Conservation (phyloP, 768 basidiomycete species). For the Dentipellis sp. region DNA sequence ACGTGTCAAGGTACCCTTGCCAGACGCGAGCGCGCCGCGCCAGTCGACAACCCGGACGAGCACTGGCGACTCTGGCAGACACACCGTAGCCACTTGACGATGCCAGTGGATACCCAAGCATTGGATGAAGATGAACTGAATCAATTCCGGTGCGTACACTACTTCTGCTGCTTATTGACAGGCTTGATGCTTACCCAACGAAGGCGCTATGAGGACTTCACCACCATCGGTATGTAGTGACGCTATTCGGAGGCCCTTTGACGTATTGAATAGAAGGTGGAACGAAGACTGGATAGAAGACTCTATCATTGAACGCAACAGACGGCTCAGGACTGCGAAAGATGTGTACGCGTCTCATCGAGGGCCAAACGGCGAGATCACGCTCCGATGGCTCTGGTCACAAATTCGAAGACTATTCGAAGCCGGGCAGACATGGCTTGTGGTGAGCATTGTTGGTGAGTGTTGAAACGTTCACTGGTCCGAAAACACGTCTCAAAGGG, state of each 20-base stretch:
- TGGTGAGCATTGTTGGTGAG: constrained; percentile 85
- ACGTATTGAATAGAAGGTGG: not conserved
- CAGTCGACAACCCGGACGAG: no score
- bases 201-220: constrained; percentile 93
- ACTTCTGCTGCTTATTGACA: not conserved
- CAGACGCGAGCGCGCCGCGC: no score
- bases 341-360: constrained; percentile 32
- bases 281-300: constrained; percentile 92
- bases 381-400: constrained; percentile 50
- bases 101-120: constrained; percentile 25
- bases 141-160: constrained; percentile 44
- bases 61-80: no score
- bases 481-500: not conserved
- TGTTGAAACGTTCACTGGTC: constrained; percentile 5
- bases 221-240: constrained; percentile 69
- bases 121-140: constrained; percentile 62
- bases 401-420: constrained; percentile 50
- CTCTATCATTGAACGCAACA: constrained; percentile 78
- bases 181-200: not conserved
- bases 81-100: not conserved
- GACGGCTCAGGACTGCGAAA: constrained; percentile 57
- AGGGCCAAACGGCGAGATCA: constrained; percentile 41
- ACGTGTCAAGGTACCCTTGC: no score
- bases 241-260: constrained; percentile 1
- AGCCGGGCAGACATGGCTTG: constrained; percentile 86